phyloP scores from a whole-genome alignment of 495 filamentous ascomycete genomes.

The Trichoderma asperelloides region DNA sequence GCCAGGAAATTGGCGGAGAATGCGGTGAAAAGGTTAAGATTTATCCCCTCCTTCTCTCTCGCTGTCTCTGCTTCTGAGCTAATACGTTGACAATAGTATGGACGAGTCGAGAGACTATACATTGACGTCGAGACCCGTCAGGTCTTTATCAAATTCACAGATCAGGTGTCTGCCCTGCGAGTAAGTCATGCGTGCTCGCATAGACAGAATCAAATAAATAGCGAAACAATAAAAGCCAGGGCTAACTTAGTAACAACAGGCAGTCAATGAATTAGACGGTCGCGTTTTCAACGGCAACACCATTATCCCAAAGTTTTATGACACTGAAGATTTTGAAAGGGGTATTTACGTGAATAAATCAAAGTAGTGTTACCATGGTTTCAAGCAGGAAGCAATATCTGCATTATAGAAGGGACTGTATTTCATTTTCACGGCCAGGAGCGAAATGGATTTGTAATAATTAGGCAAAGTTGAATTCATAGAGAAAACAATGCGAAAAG shows the following conservation, averaged over 20 bases:
- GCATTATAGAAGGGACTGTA: background rate
- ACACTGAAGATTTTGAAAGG: conserved; percentile 68
- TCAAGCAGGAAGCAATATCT: background rate
- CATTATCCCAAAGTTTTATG: conserved; percentile 70
- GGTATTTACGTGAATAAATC: conserved; percentile 43
- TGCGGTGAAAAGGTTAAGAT: conserved; percentile 64
- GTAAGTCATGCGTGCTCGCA: conserved; percentile 38
- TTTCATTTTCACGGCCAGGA: background rate
- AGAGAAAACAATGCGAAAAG: background rate
- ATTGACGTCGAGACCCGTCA: conserved; percentile 49
- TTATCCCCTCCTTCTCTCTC: conserved; percentile 14
- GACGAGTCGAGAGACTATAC: conserved; percentile 73
- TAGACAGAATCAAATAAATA: background rate
- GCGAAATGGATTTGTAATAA: background rate
- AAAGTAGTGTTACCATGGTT: background rate
- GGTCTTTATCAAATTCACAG: conserved; percentile 89
- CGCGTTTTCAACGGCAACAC: conserved; percentile 78
- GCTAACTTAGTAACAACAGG: conserved; percentile 37
- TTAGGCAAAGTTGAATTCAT: background rate
- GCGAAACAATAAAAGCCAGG: background rate
- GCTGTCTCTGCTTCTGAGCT: background rate
- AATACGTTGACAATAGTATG: conserved; percentile 47
- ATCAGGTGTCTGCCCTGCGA: conserved; percentile 66
- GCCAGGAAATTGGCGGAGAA: conserved; percentile 92
- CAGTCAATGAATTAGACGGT: conserved; percentile 78